phyloP scores from a whole-genome alignment of 2,329 filamentous ascomycete species.

The Clarireedia paspali region DNA sequence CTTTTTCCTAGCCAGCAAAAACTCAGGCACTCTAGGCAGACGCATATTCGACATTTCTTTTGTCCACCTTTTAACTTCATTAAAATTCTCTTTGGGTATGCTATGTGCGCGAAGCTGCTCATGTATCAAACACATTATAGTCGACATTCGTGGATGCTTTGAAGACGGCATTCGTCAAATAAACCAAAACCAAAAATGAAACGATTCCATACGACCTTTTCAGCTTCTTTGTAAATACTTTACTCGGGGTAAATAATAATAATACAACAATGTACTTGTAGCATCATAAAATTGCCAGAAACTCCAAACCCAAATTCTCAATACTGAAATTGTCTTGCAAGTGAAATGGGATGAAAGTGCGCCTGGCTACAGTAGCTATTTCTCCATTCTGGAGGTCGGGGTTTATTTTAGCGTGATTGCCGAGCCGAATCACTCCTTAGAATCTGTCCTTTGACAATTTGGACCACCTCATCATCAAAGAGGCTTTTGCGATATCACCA shows the following conservation, averaged over 20 bases:
- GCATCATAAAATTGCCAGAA: neutral
- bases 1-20: conserved; percentile 10
- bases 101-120: conserved; percentile 16
- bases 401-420: conserved; percentile 3
- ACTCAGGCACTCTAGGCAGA: conserved; percentile 9
- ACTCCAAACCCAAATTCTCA: no score
- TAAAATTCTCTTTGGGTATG: conserved; percentile 15
- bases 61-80: conserved; percentile 19
- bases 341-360: neutral
- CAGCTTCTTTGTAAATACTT: conserved; percentile 10
- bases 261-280: conserved; percentile 2
- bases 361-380: neutral
- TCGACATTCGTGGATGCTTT: conserved; percentile 8
- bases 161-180: conserved; percentile 10
- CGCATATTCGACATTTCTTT: conserved; percentile 19
- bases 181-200: conserved; percentile 5
- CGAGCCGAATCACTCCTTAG: conserved; percentile 5
- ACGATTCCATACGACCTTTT: conserved; percentile 10
- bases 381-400: neutral
- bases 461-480: conserved; percentile 6
- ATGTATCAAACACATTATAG: conserved; percentile 23
- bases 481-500: neutral
- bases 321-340: no score
- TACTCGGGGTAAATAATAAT: conserved; percentile 10
- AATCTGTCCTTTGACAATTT: conserved; percentile 10